Evolutionary conservation across 768 basidiomycete species (phyloP).

Genomic region (Podaxis sp.): DNA sequence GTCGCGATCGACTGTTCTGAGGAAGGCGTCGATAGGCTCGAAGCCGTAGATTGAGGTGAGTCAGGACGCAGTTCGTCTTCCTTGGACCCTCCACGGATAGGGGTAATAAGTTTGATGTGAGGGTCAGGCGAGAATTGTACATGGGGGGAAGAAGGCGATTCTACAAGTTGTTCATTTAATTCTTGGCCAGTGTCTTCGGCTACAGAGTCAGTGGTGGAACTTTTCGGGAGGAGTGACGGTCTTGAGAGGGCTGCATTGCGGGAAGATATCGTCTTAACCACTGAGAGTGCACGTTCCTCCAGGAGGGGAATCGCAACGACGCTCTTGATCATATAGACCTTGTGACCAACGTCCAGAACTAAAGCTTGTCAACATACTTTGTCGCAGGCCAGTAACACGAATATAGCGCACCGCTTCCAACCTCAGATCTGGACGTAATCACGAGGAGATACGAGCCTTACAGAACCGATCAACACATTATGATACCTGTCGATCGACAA

Average conservation of each 20-base stretch:
- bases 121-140: conserved; percentile 55
- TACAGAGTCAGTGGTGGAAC: conserved; percentile 1
- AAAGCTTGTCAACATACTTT: background rate
- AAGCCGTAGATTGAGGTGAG: conserved; percentile 42
- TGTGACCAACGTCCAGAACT: conserved; percentile 66
- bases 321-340: conserved; percentile 66
- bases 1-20: conserved; percentile 44
- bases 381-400: conserved; percentile 6
- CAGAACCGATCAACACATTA: conserved; percentile 12
- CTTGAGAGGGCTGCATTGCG: conserved; percentile 43
- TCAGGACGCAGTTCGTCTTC: conserved; percentile 27
- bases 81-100: conserved; percentile 26
- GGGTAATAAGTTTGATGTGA: conserved; percentile 45
- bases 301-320: conserved; percentile 72
- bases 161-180: conserved; percentile 1
- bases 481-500: conserved; percentile 3
- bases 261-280: conserved; percentile 50
- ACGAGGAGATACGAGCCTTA: conserved; percentile 77
- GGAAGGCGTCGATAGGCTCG: conserved; percentile 54
- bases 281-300: conserved; percentile 57
- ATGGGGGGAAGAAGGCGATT: conserved; percentile 25
- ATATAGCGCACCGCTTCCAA: conserved; percentile 60
- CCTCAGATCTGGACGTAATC: conserved; percentile 57
- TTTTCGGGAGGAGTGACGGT: conserved; percentile 41
- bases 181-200: conserved; percentile 18